These are phyloP conservation scores for Trichophyton rubrum DNA, from an alignment of 2,329 filamentous ascomycete species.

Conservation along the genomic window DNA sequence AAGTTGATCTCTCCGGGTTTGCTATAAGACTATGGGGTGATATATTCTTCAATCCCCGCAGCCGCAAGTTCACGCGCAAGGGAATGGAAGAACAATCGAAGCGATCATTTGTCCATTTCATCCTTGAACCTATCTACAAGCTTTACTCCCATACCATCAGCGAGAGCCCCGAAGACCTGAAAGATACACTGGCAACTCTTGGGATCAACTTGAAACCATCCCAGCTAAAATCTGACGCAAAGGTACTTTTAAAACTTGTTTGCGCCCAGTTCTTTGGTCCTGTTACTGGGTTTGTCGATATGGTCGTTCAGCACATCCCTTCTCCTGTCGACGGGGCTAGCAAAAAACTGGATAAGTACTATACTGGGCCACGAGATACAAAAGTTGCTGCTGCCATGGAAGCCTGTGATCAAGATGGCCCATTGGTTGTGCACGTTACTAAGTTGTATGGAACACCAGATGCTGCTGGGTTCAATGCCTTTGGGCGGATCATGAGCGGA, in stretches of 20 bases:
- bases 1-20: constrained; percentile 72
- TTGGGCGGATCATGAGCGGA: constrained; percentile 86
- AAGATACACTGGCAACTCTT: constrained; percentile 61
- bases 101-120: constrained; percentile 84
- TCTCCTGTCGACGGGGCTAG: constrained; percentile 70
- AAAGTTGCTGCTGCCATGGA: constrained; percentile 70
- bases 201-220: constrained; percentile 84
- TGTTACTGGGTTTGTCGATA: constrained; percentile 83
- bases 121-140: constrained; percentile 96
- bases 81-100: constrained; percentile 66
- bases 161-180: constrained; percentile 73
- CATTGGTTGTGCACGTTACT: constrained; percentile 79
- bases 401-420: constrained; percentile 75
- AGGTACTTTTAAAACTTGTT: constrained; percentile 73
- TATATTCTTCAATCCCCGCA: constrained; percentile 85
- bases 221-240: constrained; percentile 81
- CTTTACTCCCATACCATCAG: constrained; percentile 91
- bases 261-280: constrained; percentile 94
- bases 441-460: constrained; percentile 87
- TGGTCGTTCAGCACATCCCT: constrained; percentile 80
- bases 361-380: constrained; percentile 78
- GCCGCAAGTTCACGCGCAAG: constrained; percentile 84
- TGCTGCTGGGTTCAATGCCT: constrained; percentile 79
- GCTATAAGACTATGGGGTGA: constrained; percentile 84
- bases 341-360: constrained; percentile 69